Evolutionary conservation across 257 asterid species (phyloP).

Genomic region (Penstemon davidsonii): DNA sequence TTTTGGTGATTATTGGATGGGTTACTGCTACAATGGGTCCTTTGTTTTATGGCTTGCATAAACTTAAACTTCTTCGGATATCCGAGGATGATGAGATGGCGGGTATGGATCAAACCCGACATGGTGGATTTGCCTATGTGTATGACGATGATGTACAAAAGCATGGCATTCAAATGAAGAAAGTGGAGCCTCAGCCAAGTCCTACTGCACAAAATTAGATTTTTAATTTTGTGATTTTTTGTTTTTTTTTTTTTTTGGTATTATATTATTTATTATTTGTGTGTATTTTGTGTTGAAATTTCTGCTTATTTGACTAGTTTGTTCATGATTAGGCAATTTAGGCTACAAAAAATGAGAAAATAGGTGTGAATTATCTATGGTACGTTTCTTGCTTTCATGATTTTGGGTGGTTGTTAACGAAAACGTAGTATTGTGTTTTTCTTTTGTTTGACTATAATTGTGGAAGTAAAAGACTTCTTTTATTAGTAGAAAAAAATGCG

Average conservation of each 20-base stretch:
- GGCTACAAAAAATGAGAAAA: neutral
- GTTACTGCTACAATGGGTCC: conserved; percentile 51
- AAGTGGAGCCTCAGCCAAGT: conserved; percentile 20
- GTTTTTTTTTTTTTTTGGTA: neutral
- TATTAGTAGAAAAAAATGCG: too few relatives aligned
- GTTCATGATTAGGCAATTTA: neutral
- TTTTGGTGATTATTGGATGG: conserved; percentile 47
- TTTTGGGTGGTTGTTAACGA: too few relatives aligned
- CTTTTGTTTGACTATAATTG: too few relatives aligned
- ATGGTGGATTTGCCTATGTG: conserved; percentile 47
- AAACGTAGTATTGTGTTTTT: too few relatives aligned
- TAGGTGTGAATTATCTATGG: too few relatives aligned
- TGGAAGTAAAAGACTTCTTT: too few relatives aligned
- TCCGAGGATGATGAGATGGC: conserved; percentile 45
- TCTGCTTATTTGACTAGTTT: neutral
- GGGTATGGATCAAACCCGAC: conserved; percentile 57
- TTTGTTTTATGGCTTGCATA: conserved; percentile 33
- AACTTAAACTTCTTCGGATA: conserved; percentile 47
- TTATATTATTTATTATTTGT: neutral
- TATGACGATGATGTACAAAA: conserved; percentile 27
- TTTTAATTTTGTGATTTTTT: neutral
- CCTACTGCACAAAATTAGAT: conserved; percentile 8
- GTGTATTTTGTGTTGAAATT: neutral
- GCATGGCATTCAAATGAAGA: conserved; percentile 32
- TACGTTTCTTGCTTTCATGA: too few relatives aligned